Evolutionary conservation across 116 monocot species (phyloP), one percentile per base, ranked within the genome.

Genomic region (Posidonia oceanica): DNA sequence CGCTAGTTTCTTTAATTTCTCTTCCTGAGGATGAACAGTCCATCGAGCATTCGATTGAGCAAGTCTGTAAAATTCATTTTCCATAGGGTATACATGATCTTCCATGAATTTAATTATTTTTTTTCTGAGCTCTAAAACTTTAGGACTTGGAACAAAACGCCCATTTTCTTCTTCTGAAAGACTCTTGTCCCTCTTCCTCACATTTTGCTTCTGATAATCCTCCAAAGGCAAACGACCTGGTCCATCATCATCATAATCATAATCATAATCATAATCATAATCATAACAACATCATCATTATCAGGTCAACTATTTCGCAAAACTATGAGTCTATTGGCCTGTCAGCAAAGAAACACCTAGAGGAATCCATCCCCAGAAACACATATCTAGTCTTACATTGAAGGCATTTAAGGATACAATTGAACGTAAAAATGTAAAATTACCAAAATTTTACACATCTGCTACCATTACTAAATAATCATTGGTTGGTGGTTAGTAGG

Each of bases 21-120:
- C 93, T 79, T 98, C 98, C 71, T 86, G 81, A 68, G 98, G 98
- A 84, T 98, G 98, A 76, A 98, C 68, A 38, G 98, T 90, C 98
- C 98, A 98, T 18, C 93, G 88, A 37, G 37, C 62, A 63, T 38
- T 83, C 42, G 98, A 98, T 67, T 90, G 90, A 69, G 93, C 81
- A 40, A 85, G 84, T 83, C 79, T 79, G 69, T 84, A 90, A 64
- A 98, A 98, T 22, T 90, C 98, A 44, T 67, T 76, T 76, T 98
- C 98, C 84, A 86, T 80, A 51, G 88, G 89, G 63, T 93, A 98
- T 75, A 98, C 78, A 69, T 98, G 87, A 22, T 93, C 75, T 81
- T 90, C 84, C 82, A 98, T 84, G 66, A 98, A 98, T 57, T 82
- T 79, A 39, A 84, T 39, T 42, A 98, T 72, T 72, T 84, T 98